Evolutionary conservation across 2,329 filamentous ascomycete genomes (phyloP), one percentile per base, ranked within the genome.

Genomic region (Mollisia scopiformis): DNA sequence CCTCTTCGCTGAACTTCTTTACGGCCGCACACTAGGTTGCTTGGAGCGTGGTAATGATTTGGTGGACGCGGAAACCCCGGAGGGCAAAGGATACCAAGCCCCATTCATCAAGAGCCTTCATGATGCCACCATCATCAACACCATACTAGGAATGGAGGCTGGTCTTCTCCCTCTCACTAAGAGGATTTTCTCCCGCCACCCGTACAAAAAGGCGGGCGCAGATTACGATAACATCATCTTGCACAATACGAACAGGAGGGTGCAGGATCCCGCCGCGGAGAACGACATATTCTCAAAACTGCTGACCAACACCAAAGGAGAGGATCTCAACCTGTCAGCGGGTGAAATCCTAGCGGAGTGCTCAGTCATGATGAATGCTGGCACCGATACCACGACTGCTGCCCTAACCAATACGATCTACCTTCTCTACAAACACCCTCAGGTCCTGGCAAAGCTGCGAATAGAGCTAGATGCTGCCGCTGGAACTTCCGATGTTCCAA

Each of bases 281-380:
- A 23, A 37, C 47, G 84, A 87, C 66, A 84, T 87, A 71, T 85
- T 87, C 74, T 76, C 80, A 56, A 77, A 78, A 1, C 68, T 86
- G 4, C 82, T 86, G 79, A 79, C 77, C 3, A 72, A 77, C 52
- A 76, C 72, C 52, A 73, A 76, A 28, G 78, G 72, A 28, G 67
- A 71, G 3, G 70, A 75, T 3, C 71, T 73, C 30, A 72, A 78
- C 51, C 77, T 86, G 0, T 79, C 84, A 59, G 82, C 76, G 76
- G 83, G 83, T 30, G 84, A 87, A 69, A 79, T 85, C 7, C 77
- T 83, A 0, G 82, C 83, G n/a, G 83, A 87, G 66, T 75, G 83
- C 33, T 75, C 70, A 55, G 82, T 79, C 68, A 84, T 84, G 76
- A 77, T 66, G 74, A 70, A 75, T 63, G 80, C 80, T 19, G 80